These are phyloP conservation scores for Auxenochlorella protothecoides DNA, from an alignment of 139 green algal genomes.

Conservation along the genomic window DNA sequence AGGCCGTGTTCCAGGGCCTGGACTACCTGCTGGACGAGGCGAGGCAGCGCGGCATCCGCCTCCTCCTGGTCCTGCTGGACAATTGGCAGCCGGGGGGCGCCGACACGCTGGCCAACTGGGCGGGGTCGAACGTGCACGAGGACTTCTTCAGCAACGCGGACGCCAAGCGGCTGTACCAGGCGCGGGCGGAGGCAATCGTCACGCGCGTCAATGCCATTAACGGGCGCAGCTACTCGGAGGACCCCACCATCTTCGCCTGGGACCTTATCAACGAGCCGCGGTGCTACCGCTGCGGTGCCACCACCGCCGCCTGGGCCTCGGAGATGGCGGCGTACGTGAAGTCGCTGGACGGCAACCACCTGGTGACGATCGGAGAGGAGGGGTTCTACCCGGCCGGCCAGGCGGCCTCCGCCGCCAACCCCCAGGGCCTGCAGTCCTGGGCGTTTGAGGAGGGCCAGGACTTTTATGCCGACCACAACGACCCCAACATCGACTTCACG, in stretches of 20 bases:
- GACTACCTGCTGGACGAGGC: slow-evolving; percentile 39
- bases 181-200: slow-evolving; percentile 28
- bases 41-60: slow-evolving; percentile 13
- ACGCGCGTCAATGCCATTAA: slow-evolving; percentile 49
- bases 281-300: slow-evolving; percentile 12
- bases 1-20: slow-evolving; percentile 32
- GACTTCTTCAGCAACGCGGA: slow-evolving; percentile 20
- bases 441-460: slow-evolving; percentile 26
- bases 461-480: slow-evolving; percentile 28
- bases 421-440: slow-evolving; percentile 14
- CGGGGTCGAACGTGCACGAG: slow-evolving; percentile 10
- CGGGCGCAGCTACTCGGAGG: slow-evolving; percentile 39
- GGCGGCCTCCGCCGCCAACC: slow-evolving; percentile 8
- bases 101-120: slow-evolving; percentile 13
- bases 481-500: slow-evolving; percentile 27
- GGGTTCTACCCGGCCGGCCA: slow-evolving; percentile 29
- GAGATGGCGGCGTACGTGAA: slow-evolving; percentile 46
- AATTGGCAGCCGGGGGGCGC: slow-evolving; percentile 31
- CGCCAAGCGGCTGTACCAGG: slow-evolving; percentile 29
- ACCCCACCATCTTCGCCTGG: slow-evolving; percentile 56
- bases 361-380: slow-evolving; percentile 39
- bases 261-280: slow-evolving; percentile 50
- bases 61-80: slow-evolving; percentile 33
- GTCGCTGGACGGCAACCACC: slow-evolving; percentile 28
- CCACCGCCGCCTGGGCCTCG: slow-evolving; percentile 25